Conservation (phyloP, 306 rosid genomes). For the Coriaria nepalensis region DNA sequence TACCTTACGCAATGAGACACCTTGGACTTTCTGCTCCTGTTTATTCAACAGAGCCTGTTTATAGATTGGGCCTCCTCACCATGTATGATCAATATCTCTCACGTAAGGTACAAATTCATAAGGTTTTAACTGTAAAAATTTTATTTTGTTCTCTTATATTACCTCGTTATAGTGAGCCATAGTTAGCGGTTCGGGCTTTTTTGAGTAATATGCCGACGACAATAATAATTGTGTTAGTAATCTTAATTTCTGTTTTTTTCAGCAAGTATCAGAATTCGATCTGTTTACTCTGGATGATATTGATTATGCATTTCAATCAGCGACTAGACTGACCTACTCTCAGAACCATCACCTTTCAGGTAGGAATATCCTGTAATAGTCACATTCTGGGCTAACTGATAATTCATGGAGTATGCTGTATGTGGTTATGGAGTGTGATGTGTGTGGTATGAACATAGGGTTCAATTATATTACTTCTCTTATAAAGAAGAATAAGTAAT, state of each 20-base stretch:
- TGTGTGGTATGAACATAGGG: too few relatives aligned
- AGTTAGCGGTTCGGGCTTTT: conserved; percentile 1
- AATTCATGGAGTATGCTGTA: too few relatives aligned
- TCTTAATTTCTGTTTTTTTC: conserved; percentile 18
- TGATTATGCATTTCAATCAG: conserved; percentile 75
- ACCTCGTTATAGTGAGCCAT: not conserved
- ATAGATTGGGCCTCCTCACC: conserved; percentile 77
- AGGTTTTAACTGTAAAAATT: conserved; percentile 4
- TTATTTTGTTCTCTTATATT: not conserved
- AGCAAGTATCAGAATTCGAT: conserved; percentile 93
- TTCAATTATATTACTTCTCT: too few relatives aligned
- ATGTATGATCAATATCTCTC: conserved; percentile 87
- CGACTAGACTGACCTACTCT: conserved; percentile 81
- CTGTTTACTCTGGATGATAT: conserved; percentile 81
- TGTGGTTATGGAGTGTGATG: too few relatives aligned
- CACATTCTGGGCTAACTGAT: too few relatives aligned
- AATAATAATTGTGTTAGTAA: not conserved
- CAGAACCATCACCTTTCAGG: conserved; percentile 93
- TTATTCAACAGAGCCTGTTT: conserved; percentile 79
- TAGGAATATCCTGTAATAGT: conserved; percentile 5
- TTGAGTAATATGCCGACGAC: not conserved
- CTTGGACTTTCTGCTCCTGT: conserved; percentile 77
- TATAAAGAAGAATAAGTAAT: too few relatives aligned
- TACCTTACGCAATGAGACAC: conserved; percentile 73
- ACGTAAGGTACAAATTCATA: conserved; percentile 49